phyloP scores from a whole-genome alignment of 2,329 filamentous ascomycete genomes.

The Drechslera avenae region DNA sequence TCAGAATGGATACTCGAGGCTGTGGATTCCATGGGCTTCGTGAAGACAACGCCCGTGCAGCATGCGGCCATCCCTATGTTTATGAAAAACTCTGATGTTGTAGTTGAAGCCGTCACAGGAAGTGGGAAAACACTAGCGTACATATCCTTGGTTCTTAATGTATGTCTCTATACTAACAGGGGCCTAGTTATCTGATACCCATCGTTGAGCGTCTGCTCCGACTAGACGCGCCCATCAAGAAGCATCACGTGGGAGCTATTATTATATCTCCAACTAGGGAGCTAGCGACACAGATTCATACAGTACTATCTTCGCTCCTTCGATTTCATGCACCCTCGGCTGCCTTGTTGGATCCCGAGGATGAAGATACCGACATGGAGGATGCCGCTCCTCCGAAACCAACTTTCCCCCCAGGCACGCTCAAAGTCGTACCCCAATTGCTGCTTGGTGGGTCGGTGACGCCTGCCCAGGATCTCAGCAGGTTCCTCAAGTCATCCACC shows the following conservation, averaged over 20 bases:
- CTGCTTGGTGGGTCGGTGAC: slow-evolving; percentile 82
- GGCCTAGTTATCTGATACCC: slow-evolving; percentile 71
- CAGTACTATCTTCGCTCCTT: slow-evolving; percentile 76
- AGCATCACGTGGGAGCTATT: slow-evolving; percentile 87
- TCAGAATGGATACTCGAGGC: slow-evolving; percentile 88
- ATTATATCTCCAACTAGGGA: slow-evolving; percentile 93
- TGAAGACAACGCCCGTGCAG: slow-evolving; percentile 91
- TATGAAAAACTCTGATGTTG: slow-evolving; percentile 87
- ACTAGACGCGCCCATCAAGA: slow-evolving; percentile 80
- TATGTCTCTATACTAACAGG: background rate
- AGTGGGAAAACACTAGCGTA: slow-evolving; percentile 45
- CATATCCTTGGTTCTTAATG: background rate
- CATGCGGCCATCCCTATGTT: slow-evolving; percentile 88
- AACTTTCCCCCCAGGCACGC: slow-evolving; percentile 54
- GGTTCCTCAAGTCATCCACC: slow-evolving; percentile 81
- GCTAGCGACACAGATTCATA: slow-evolving; percentile 86
- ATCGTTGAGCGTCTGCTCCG: slow-evolving; percentile 81
- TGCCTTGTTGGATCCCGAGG: slow-evolving; percentile 62
- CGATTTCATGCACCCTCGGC: slow-evolving; percentile 83
- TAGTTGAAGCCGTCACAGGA: slow-evolving; percentile 70
- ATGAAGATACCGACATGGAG: slow-evolving; percentile 51
- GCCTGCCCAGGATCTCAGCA: slow-evolving; percentile 82
- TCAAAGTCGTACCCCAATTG: slow-evolving; percentile 74
- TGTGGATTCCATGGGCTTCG: slow-evolving; percentile 81
- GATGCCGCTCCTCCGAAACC: slow-evolving; percentile 46